These are phyloP conservation scores for Candida sp. DNA, from an alignment of 1,139 yeast species.

Conservation along the genomic window DNA sequence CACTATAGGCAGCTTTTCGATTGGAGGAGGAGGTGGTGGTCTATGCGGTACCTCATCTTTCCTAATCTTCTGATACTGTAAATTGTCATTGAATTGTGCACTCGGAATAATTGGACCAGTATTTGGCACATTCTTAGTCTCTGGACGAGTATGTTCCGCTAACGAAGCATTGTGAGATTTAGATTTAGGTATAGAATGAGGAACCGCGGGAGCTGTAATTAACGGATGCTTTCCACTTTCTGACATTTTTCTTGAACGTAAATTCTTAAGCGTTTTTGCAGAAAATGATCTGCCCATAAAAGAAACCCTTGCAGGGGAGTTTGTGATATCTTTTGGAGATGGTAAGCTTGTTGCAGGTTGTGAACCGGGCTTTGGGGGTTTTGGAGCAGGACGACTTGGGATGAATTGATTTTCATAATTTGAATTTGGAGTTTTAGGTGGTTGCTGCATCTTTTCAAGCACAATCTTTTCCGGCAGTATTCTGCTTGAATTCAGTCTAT, in stretches of 20 bases:
- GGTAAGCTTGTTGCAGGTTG: constrained; percentile 4
- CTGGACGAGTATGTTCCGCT: constrained; percentile 18
- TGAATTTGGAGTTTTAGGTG: constrained; percentile 16
- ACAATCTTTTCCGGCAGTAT: constrained; percentile 4
- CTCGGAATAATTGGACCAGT: constrained; percentile 39
- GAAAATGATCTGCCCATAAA: constrained; percentile 38
- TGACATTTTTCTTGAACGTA: constrained; percentile 22
- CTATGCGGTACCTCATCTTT: constrained; percentile 28
- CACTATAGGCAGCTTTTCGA: constrained; percentile 7
- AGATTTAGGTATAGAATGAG: constrained; percentile 35
- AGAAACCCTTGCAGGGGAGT: constrained; percentile 11
- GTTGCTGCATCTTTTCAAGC: background rate
- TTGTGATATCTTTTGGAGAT: constrained; percentile 1
- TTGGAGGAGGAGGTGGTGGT: constrained; percentile 34
- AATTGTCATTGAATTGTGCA: constrained; percentile 24
- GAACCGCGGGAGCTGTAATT: constrained; percentile 15
- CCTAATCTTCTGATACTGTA: constrained; percentile 17
- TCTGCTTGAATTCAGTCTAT: constrained; percentile 1
- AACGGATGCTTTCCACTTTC: constrained; percentile 18
- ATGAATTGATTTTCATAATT: constrained; percentile 46
- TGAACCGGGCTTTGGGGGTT: constrained; percentile 31
- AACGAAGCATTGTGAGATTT: constrained; percentile 43
- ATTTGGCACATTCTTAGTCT: constrained; percentile 24
- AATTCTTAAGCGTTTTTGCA: constrained; percentile 35
- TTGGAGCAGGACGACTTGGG: constrained; percentile 71